Conservation (phyloP, 2,329 filamentous ascomycete species). For the Madurella fahalii region DNA sequence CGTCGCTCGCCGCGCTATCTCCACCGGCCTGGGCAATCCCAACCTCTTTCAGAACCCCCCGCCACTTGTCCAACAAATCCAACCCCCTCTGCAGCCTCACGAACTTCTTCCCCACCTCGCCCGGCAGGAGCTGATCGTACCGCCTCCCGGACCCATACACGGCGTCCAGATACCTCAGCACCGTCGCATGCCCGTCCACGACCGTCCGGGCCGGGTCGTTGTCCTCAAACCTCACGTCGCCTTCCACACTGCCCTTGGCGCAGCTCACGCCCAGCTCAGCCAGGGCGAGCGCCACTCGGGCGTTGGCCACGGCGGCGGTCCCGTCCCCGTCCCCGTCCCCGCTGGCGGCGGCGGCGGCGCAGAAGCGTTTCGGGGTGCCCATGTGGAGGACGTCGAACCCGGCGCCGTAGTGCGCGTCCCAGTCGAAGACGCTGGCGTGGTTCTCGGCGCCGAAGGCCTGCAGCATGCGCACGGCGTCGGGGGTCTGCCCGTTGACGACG, state of each 20-base stretch:
- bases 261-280: conserved; percentile 45
- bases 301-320: conserved; percentile 37
- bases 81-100: conserved; percentile 42
- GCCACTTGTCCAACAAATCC: conserved; percentile 37
- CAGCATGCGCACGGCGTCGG: conserved; percentile 65
- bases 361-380: conserved; percentile 47
- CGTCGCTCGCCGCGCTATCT: not conserved
- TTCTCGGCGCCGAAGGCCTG: conserved; percentile 84
- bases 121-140: conserved; percentile 24
- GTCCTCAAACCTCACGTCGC: conserved; percentile 49
- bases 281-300: conserved; percentile 48
- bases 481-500: conserved; percentile 66
- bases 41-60: conserved; percentile 9
- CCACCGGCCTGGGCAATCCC: conserved; percentile 4
- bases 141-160: conserved; percentile 39
- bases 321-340: conserved; percentile 24
- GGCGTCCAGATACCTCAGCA: conserved; percentile 59
- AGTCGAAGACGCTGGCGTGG: conserved; percentile 65
- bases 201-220: conserved; percentile 47
- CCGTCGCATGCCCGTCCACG: conserved; percentile 47
- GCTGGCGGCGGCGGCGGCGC: conserved; percentile 41
- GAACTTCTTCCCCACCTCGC: conserved; percentile 36
- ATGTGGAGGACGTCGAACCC: conserved; percentile 84
- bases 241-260: conserved; percentile 39
- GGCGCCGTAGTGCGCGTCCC: conserved; percentile 68